Evolutionary conservation across 805 yeast species (phyloP).

Genomic region (Metschnikowia anglica): DNA sequence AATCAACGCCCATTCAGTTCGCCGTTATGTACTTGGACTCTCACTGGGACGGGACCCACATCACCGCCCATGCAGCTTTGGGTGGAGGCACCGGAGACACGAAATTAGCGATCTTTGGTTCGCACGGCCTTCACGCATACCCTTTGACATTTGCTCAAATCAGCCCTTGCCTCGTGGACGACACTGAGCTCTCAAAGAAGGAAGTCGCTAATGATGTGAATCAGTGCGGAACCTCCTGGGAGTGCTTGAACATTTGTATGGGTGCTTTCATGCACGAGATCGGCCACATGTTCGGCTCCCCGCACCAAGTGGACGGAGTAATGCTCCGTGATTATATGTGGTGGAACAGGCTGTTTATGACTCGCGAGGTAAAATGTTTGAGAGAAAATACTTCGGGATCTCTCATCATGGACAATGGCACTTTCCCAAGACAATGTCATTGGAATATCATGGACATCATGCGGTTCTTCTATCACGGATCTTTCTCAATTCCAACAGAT

Average conservation of each 20-base stretch:
- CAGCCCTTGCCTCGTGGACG: conserved; percentile 66
- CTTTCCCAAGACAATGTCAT: conserved; percentile 63
- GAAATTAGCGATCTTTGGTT: conserved; percentile 86
- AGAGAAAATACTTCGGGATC: conserved; percentile 52
- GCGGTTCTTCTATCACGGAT: conserved; percentile 77
- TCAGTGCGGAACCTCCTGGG: conserved; percentile 88
- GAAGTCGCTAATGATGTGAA: conserved; percentile 90
- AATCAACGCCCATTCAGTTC: conserved; percentile 60
- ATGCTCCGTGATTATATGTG: conserved; percentile 85
- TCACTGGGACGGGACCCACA: conserved; percentile 72
- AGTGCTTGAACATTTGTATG: conserved; percentile 75
- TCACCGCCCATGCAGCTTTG: conserved; percentile 87
- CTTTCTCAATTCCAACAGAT: conserved; percentile 72
- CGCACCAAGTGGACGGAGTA: conserved; percentile 86
- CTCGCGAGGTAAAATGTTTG: conserved; percentile 59
- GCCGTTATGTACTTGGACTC: conserved; percentile 86
- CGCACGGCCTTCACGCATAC: conserved; percentile 90
- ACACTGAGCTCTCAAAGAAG: conserved; percentile 54
- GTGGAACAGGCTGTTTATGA: conserved; percentile 77
- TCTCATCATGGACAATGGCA: conserved; percentile 37
- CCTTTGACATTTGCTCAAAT: conserved; percentile 79
- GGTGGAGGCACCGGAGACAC: conserved; percentile 81
- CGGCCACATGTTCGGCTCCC: conserved; percentile 88
- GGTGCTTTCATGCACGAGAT: conserved; percentile 97
- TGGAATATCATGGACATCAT: conserved; percentile 85